Evolutionary conservation across 2,329 filamentous ascomycete genomes (phyloP), one percentile per base, ranked within the genome.

Genomic region (Aureobasidium mangrovei): DNA sequence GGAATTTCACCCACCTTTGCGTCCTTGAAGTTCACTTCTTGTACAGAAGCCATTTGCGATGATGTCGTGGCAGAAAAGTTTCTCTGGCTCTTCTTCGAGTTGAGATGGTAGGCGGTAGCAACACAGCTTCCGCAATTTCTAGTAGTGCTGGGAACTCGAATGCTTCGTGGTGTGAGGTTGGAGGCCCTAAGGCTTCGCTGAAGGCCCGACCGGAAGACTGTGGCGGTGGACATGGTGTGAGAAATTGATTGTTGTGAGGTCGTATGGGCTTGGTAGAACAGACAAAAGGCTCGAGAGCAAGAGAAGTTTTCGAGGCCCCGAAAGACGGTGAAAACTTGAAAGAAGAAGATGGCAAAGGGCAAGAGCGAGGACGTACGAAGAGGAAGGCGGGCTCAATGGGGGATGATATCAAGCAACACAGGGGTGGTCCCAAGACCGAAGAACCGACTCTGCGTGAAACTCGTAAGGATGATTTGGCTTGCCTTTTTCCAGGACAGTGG

Each of bases 401-500:
- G 47, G 49, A 43, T 53, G 39, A 53, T 43, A 36, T 53, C 40
- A 44, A 38, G 40, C 49, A 44, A 38, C 31, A 18, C 31, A 51
- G 38, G 47, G 47, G 35, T 51, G 47, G 42, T 51, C 33, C n/a
- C 27, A 36, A 41, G 18, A 29, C 47, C 47, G 35, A 39, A 49
- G 38, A 28, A 28, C 35, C 38, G 47, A 36, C 35, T 44, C 9
- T n/a, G 49, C 33, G 32, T 53, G 18, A 44, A 28, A 53, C 39
- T 31, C 39, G 9, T 8, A 28, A 53, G 49, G 40, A 31, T 53
- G 49, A 53, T 42, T 40, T 26, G 10, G 18, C 26, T 35, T 18
- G 28, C 47, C 12, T 53, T 53, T 53, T 53, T 44, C 49, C 49
- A 53, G 40, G 40, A 28, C 39, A 44, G 49, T 53, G 49, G 39